Percentiles rank a stretch among this genome's conserved stretches.
These are phyloP conservation scores for Lichtheimia ornata DNA, from an alignment of 371 early-diverging fungal genomes.

Conservation along the genomic window DNA sequence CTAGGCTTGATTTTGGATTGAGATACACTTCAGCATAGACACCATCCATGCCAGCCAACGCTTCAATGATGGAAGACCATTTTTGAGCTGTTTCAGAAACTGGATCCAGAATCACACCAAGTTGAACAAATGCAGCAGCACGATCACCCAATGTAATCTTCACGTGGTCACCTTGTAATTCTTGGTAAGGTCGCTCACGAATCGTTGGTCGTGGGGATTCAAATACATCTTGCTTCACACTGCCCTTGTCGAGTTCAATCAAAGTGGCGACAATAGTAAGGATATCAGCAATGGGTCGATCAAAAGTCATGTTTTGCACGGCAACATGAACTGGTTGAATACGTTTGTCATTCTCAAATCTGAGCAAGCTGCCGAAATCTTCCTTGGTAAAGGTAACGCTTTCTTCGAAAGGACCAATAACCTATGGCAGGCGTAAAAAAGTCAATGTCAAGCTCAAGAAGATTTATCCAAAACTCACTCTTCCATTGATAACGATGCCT, in stretches of 20 bases:
- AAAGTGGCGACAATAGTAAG: slow-evolving; percentile 24
- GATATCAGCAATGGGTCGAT: slow-evolving; percentile 17
- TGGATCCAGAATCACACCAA: slow-evolving; percentile 78
- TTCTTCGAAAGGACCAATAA: slow-evolving; percentile 52
- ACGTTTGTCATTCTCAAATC: slow-evolving; percentile 47
- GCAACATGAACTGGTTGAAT: slow-evolving; percentile 33
- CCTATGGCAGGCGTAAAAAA: slow-evolving; percentile 18
- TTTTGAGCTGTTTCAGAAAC: slow-evolving; percentile 76
- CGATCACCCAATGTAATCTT: slow-evolving; percentile 37
- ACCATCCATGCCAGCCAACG: slow-evolving; percentile 58
- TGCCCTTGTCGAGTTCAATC: slow-evolving; percentile 32
- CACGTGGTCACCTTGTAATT: slow-evolving; percentile 16
- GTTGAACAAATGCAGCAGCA: slow-evolving; percentile 50
- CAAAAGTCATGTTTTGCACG: background rate
- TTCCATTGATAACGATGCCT: slow-evolving; percentile 40
- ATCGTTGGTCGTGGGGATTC: slow-evolving; percentile 12
- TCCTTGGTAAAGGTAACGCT: slow-evolving; percentile 38
- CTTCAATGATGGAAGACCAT: slow-evolving; percentile 67
- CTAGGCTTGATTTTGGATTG: slow-evolving; percentile 50
- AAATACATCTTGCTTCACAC: slow-evolving; percentile 14
- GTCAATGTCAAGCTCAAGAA: background rate
- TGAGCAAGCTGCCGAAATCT: slow-evolving; percentile 52
- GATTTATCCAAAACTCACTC: slow-evolving; percentile 23
- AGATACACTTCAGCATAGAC: slow-evolving; percentile 66
- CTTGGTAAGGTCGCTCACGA: slow-evolving; percentile 31